Evolutionary conservation across 495 filamentous ascomycete genomes (phyloP).

Genomic region (Neurospora sp.): DNA sequence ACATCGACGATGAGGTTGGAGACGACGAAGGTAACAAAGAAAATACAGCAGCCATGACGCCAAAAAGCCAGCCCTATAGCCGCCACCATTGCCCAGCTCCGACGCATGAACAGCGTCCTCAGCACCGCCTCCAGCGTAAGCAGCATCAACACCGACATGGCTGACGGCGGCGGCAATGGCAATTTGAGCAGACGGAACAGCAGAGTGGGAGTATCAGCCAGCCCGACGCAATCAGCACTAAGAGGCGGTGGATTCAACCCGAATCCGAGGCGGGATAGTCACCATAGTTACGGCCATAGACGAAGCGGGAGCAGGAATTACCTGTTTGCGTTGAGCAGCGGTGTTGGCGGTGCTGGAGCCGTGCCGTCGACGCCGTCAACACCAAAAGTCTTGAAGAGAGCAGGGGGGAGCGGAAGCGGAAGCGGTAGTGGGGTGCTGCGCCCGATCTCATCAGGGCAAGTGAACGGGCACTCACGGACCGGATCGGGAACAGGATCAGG

Average conservation of each 20-base stretch:
- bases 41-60: neutral
- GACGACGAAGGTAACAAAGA: neutral
- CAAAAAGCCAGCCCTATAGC: neutral
- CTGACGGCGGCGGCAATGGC: neutral
- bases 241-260: neutral
- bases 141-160: neutral
- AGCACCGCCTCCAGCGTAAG: conserved; percentile 10
- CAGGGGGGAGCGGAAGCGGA: neutral
- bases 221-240: neutral
- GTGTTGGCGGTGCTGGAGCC: neutral
- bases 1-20: neutral
- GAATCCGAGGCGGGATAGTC: neutral
- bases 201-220: neutral
- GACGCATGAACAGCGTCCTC: conserved; percentile 18
- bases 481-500: neutral
- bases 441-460: neutral
- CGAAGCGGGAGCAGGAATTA: conserved; percentile 5
- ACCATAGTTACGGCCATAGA: neutral
- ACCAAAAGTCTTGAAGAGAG: neutral
- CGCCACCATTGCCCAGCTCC: conserved; percentile 11
- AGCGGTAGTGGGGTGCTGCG: neutral
- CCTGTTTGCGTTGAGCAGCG: neutral
- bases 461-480: neutral
- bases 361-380: neutral
- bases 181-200: neutral